Base-by-base conservation (phyloP, 495 filamentous ascomycete genomes). In the Aspergillus conjunctus region DNA sequence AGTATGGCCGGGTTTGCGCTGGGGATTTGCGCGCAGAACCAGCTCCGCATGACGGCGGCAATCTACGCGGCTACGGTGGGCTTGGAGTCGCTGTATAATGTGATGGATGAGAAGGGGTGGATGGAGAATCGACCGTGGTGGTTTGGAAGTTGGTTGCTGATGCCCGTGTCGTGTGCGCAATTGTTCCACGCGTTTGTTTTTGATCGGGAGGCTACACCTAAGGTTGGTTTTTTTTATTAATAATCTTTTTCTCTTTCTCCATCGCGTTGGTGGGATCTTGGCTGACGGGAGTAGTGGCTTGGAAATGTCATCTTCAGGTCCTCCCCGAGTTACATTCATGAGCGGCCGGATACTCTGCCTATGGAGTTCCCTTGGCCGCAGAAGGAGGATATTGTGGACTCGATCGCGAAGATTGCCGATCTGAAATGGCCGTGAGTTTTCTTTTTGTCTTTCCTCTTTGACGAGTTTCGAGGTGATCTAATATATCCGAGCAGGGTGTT, bases 91-190 rank as follows among this genome's bases (percentile, higher is more conserved):
- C 79, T 88, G 26, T 98, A 92, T 77, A 96, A 96, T 71, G 79
- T 84, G 5, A 76, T 89, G 14, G 92, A 97, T 65, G 85, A 88
- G 39, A 85, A 89, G 61, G 93, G 93, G 7, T 89, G 85, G 79
- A 80, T 97, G 54, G 86, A 84, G 78, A 82, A 87, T 44, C 78
- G 83, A 61, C 89, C 92, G 7, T 83, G 83, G 85, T 98, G 94
- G 94, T 93, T 92, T 80, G 94, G 93, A 21, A 96, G 91, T 69
- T 98, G 93, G 93, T 79, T 98, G 81, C 76, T 98, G 66, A 93
- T 97, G 82, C 94, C 94, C 0, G 68, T 95, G n/a, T 87, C 92
- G 12, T 91, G 86, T 68, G 94, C 92, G 33, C 94, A 98, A 76
- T 79, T 98, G 53, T 78, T 97, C 54, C 91, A 97, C 73, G 88